Percentiles rank a stretch among this genome's conserved stretches.
Conservation (phyloP, 768 basidiomycete genomes). For the Suillus weaverae region DNA sequence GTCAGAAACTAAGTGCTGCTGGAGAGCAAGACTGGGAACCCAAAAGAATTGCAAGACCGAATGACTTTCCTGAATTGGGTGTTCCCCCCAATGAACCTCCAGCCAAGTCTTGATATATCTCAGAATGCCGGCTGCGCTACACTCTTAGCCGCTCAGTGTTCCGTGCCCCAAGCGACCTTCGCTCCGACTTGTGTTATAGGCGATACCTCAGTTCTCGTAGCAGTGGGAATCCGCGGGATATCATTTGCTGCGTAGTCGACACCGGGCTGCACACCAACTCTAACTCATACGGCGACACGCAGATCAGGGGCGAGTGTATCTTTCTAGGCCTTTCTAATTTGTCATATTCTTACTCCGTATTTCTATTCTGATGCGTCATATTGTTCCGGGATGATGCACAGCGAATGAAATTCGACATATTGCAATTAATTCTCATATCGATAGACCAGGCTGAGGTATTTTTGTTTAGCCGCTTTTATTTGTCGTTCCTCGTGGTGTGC, state of each 20-base stretch:
- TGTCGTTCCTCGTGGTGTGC: background rate
- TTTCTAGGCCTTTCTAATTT: background rate
- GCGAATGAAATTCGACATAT: too few species aligned
- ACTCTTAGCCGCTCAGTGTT: background rate
- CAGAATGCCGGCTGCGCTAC: background rate
- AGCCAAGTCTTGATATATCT: constrained; percentile 6
- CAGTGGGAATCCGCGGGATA: background rate
- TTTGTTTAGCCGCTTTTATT: background rate
- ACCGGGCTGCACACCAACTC: background rate
- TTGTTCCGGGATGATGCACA: background rate
- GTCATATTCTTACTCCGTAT: background rate
- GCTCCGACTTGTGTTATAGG: background rate
- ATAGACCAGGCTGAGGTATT: background rate
- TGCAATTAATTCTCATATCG: background rate
- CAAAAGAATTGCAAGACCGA: constrained; percentile 78
- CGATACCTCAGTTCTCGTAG: background rate
- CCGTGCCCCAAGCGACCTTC: too few species aligned
- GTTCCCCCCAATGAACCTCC: constrained; percentile 67
- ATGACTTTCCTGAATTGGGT: constrained; percentile 94
- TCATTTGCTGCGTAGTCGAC: background rate
- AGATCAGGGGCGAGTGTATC: background rate
- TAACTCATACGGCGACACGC: background rate
- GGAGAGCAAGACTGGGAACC: constrained; percentile 82
- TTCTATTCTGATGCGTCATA: background rate
- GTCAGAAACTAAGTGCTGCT: constrained; percentile 63